Evolutionary conservation across 805 yeast genomes (phyloP), one percentile per base, ranked within the genome.

Genomic region (Metschnikowia gruessii): DNA sequence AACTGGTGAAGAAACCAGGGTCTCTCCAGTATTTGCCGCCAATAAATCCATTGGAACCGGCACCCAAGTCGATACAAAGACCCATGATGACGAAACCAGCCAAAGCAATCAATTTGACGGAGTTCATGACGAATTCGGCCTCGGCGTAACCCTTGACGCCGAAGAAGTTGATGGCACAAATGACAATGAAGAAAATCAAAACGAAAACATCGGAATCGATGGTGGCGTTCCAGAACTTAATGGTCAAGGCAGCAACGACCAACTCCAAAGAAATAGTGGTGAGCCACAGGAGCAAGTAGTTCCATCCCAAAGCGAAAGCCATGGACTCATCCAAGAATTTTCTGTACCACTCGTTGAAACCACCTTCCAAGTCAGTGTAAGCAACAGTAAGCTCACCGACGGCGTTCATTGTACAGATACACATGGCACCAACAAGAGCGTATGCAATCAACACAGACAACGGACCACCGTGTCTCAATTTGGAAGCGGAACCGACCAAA

Each of bases 191-290:
- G 56, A 82, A 79, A 3, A 81, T 75, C 1, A 74, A 67, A 16
- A 82, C 83, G 62, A 77, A 82, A 4, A 74, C 79, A 54, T 80
- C 84, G 2, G 85, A 69, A 55, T 80, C 75, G 41, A 81, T 69
- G 4, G 44, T 37, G 15, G 62, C 50, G 3, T 71, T 66, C 88
- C 88, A 82, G 62, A 68, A 82, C 52, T 75, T 66, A 48, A 82
- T 73, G 21, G 86, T 81, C 70, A 80, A 75, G 3, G 58, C 51
- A 10, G 59, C 58, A 13, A 58, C 54, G 32, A 56, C 59, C 46
- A 56, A 46, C 44, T 56, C 59, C 44, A 56, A 43, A 16, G 59
- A 52, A 19, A 54, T 53, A 32, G 56, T 52, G 22, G 58, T 52
- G 17, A 50, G 50, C 64, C 64, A 68, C 52, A 53, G 70, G 47